Evolutionary conservation across 2,329 filamentous ascomycete species (phyloP).

Genomic region (Verticillium klebahnii): DNA sequence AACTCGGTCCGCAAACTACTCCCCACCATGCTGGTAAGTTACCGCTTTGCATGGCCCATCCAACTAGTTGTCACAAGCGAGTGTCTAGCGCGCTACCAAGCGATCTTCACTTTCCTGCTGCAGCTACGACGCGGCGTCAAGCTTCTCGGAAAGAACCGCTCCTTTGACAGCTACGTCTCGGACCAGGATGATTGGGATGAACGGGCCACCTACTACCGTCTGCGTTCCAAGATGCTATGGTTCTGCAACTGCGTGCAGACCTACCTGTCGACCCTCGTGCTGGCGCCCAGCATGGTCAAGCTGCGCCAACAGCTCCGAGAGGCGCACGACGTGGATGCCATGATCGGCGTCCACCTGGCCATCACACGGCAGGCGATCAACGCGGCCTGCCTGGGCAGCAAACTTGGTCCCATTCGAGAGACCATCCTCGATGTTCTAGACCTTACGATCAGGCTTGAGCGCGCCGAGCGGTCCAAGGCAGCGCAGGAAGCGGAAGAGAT

Average conservation of each 20-base stretch:
- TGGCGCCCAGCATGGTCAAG: constrained; percentile 53
- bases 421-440: constrained; percentile 74
- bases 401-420: constrained; percentile 65
- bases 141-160: constrained; percentile 54
- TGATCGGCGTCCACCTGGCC: constrained; percentile 64
- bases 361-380: constrained; percentile 61
- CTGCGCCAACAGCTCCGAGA: constrained; percentile 54
- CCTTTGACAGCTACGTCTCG: constrained; percentile 34
- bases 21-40: constrained; percentile 59
- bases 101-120: constrained; percentile 69
- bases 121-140: constrained; percentile 70
- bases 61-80: constrained; percentile 68
- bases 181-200: constrained; percentile 34
- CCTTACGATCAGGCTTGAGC: constrained; percentile 64
- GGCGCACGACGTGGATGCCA: constrained; percentile 72
- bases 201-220: constrained; percentile 47
- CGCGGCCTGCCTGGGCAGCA: constrained; percentile 65
- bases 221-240: constrained; percentile 71
- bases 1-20: constrained; percentile 39
- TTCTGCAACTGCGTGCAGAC: constrained; percentile 71
- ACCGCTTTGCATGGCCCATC: constrained; percentile 62
- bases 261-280: constrained; percentile 70
- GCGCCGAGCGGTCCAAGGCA: constrained; percentile 42
- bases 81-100: constrained; percentile 63
- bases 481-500: constrained; percentile 30